A percentile compares a stretch with the other conserved stretches of the same genome.
These are phyloP conservation scores for Saccharomycopsis fermentans DNA, from an alignment of 805 yeast species.

Conservation along the genomic window DNA sequence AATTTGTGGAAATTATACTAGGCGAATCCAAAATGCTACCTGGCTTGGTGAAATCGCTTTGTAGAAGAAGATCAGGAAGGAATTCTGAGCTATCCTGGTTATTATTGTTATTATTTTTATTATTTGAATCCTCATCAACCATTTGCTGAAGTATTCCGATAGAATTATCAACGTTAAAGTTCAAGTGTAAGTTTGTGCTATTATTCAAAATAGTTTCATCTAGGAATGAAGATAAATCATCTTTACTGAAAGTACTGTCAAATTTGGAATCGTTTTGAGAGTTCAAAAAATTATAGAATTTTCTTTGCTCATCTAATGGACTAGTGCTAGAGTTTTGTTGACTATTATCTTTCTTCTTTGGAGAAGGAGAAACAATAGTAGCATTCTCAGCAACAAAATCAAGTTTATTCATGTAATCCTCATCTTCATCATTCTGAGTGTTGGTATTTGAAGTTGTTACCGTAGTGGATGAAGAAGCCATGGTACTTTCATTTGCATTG, in stretches of 20 bases:
- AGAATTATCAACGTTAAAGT: constrained; percentile 8
- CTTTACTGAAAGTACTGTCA: not conserved
- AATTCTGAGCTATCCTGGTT: constrained; percentile 12
- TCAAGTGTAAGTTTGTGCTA: not conserved
- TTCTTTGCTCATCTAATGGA: not conserved
- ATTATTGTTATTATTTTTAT: not conserved
- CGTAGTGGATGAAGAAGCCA: not conserved
- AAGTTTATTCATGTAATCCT: not conserved
- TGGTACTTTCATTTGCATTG: not conserved
- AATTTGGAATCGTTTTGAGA: not conserved
- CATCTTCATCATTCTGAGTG: not conserved
- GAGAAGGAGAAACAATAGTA: not conserved
- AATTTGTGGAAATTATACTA: constrained; percentile 10
- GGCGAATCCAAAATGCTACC: constrained; percentile 7
- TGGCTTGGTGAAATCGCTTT: constrained; percentile 2
- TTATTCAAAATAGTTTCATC: not conserved
- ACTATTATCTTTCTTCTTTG: not conserved
- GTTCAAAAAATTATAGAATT: not conserved
- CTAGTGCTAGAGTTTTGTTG: not conserved
- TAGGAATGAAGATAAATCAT: constrained; percentile 1
- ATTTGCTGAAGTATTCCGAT: constrained; percentile 14
- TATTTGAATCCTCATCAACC: constrained; percentile 2
- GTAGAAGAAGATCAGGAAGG: constrained; percentile 13
- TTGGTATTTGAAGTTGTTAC: not conserved
- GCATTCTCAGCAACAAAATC: not conserved